A percentile compares a stretch with the other conserved stretches of the same genome.
Conservation (phyloP, 2,329 filamentous ascomycete genomes). For the Penicillium capsulatum region DNA sequence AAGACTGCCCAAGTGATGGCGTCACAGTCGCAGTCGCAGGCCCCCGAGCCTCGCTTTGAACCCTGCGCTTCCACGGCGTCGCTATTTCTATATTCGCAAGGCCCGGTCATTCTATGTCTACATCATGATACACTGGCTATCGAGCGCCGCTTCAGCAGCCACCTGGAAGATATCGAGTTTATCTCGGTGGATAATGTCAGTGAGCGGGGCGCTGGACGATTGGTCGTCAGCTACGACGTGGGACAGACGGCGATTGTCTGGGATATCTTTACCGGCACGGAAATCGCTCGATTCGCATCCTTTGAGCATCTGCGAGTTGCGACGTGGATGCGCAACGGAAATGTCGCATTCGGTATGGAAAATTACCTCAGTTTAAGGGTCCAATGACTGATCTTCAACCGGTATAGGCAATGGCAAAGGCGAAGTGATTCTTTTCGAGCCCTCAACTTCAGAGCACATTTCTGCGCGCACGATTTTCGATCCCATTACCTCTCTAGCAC, state of each 20-base stretch:
- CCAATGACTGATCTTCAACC: conserved; percentile 8
- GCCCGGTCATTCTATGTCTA: conserved; percentile 75
- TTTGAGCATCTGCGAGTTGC: conserved; percentile 83
- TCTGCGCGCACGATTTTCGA: conserved; percentile 91
- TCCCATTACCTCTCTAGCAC: conserved; percentile 88
- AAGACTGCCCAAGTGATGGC: conserved; percentile 49
- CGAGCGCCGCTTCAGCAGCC: conserved; percentile 77
- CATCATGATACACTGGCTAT: conserved; percentile 90
- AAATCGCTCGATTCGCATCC: conserved; percentile 85
- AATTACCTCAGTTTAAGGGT: neutral
- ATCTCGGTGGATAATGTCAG: conserved; percentile 89
- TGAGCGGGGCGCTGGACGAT: conserved; percentile 74
- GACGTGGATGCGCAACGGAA: conserved; percentile 94
- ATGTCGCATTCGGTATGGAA: conserved; percentile 84
- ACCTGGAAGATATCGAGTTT: conserved; percentile 76
- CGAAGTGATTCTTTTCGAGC: conserved; percentile 91
- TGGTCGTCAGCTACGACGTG: conserved; percentile 89
- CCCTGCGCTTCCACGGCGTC: conserved; percentile 87
- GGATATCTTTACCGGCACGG: conserved; percentile 88
- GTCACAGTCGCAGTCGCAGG: conserved; percentile 22
- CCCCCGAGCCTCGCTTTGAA: conserved; percentile 58
- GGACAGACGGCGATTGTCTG: conserved; percentile 92
- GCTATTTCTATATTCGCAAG: conserved; percentile 83
- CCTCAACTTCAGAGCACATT: conserved; percentile 85
- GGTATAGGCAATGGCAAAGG: conserved; percentile 79